Evolutionary conservation across 768 basidiomycete genomes (phyloP).

Genomic region (Mycena chlorophos): DNA sequence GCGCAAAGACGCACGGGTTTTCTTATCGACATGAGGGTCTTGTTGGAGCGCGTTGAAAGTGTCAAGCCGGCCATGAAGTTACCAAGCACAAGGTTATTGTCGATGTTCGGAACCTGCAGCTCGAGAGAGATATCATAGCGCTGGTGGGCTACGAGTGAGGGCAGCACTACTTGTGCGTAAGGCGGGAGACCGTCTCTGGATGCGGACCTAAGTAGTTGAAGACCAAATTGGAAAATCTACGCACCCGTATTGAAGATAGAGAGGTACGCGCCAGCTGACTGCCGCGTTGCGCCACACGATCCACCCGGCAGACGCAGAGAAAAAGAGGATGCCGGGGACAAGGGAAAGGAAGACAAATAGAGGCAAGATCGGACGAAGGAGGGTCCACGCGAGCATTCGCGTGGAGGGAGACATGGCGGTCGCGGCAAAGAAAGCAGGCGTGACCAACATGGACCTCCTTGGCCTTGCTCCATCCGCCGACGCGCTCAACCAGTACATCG

Average conservation of each 20-base stretch:
- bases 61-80: conserved; percentile 81
- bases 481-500: conserved; percentile 44
- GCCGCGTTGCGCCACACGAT: conserved; percentile 74
- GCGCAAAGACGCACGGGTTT: conserved; percentile 55
- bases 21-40: conserved; percentile 59
- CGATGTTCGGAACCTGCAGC: conserved; percentile 62
- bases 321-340: conserved; percentile 59
- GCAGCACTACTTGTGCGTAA: conserved; percentile 57
- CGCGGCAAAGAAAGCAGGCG: conserved; percentile 6
- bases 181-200: conserved; percentile 64
- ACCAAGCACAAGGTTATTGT: conserved; percentile 70
- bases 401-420: conserved; percentile 5
- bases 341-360: conserved; percentile 60
- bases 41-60: conserved; percentile 59
- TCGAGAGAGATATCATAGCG: conserved; percentile 75
- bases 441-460: conserved; percentile 41
- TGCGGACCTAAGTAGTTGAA: conserved; percentile 4
- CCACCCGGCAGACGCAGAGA: conserved; percentile 69
- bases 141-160: conserved; percentile 56
- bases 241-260: conserved; percentile 83
- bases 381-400: conserved; percentile 1
- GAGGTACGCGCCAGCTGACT: conserved; percentile 64
- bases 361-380: conserved; percentile 44
- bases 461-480: conserved; percentile 53
- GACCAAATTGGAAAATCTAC: conserved; percentile 23